Evolutionary conservation across 306 rosid species (phyloP).

Genomic region (Abrus precatorius): DNA sequence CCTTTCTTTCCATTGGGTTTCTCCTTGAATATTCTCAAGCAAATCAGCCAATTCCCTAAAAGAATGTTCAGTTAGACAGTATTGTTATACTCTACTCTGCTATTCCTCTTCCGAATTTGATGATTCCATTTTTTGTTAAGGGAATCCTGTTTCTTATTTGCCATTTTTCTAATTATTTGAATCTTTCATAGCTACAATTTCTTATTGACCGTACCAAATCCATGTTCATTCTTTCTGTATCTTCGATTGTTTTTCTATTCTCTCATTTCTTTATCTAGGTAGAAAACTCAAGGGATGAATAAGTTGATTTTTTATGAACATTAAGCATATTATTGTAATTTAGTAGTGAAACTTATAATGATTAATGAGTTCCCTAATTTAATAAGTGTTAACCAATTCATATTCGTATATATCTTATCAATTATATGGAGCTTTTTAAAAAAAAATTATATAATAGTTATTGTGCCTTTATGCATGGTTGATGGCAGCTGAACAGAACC

Average conservation of each 20-base stretch:
- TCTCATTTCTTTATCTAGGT: not conserved
- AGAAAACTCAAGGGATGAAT: not conserved
- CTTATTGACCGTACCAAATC: not conserved
- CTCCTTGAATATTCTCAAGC: conserved; percentile 37
- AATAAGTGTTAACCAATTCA: not conserved
- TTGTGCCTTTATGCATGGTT: conserved; percentile 32
- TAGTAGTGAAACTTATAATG: not conserved
- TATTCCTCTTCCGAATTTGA: conserved; percentile 26
- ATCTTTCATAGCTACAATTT: not conserved
- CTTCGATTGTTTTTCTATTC: conserved; percentile 2
- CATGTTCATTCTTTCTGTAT: conserved; percentile 22
- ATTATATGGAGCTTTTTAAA: not conserved
- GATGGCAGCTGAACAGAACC: conserved; percentile 69
- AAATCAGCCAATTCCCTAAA: conserved; percentile 39
- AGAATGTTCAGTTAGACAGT: conserved; percentile 31
- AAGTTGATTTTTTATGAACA: conserved; percentile 7
- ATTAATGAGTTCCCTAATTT: not conserved
- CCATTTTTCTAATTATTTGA: not conserved
- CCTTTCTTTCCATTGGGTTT: conserved; percentile 60
- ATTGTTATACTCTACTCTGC: not conserved
- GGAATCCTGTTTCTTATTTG: not conserved
- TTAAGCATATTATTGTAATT: not conserved
- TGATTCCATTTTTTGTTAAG: not conserved
- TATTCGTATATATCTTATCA: not conserved
- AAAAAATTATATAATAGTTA: conserved; percentile 12